Base-by-base conservation (phyloP, 2,329 filamentous ascomycete species). In the Penicillium paneum region DNA sequence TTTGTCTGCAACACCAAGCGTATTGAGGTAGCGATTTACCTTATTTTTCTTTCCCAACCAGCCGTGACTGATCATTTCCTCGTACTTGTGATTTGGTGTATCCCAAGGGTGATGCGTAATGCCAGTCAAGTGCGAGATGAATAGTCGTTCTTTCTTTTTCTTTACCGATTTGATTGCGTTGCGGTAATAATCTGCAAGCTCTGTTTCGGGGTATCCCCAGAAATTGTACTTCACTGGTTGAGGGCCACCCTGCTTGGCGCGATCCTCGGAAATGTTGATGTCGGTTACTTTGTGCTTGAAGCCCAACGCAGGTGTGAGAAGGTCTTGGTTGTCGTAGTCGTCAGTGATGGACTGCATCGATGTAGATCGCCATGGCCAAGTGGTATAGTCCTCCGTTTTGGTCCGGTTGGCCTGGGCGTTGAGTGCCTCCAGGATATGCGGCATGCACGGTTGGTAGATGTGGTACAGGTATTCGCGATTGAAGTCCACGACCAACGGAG, bases 371-470 rank as follows among this genome's bases (percentile, higher is more conserved):
- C 64, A 68, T 11, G 62, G 63, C 59, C 62, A 67, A 10, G 57
- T 49, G 3, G 50, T 61, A 35, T 49, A 66, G 39, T 67, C 56
- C 10, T 59, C 56, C 7, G 55, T 52, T 21, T 52, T 43, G 46
- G 47, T 46, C 13, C 40, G 21, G 36, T 61, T 56, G 36, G 44
- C 32, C 13, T 59, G 40, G 8, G 48, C 44, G 44, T 59, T 61
- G 24, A 66, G 51, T 12, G 56, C 62, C 2, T 46, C 48, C 2
- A 67, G 35, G 13, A 67, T 55, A 7, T 68, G 75, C 0, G 76
- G 72, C 34, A 78, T 52, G 47, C 75, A 78, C 1, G 75, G 75
- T 32, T 77, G 71, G 49, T 77, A 76, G 26, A 76, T 60, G 46
- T 75, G 71, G 28, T 75, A 65, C 6, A 63, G 56, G 39, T 68